These are phyloP conservation scores for Penicillium sclerotigenum DNA, from an alignment of 2,329 filamentous ascomycete species.

Conservation along the genomic window DNA sequence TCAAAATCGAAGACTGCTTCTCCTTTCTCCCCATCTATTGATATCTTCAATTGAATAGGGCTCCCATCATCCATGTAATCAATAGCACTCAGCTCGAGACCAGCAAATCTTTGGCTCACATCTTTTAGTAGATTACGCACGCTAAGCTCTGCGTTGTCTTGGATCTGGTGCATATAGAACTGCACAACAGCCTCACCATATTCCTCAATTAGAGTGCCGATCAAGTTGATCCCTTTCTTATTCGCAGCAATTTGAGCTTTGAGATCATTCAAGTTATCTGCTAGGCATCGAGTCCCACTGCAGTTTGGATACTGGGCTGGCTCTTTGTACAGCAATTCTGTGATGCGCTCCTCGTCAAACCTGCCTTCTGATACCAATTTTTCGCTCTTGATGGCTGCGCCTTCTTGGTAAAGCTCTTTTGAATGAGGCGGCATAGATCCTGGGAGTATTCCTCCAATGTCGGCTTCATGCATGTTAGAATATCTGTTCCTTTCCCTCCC, in stretches of 20 bases:
- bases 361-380: slow-evolving; percentile 38
- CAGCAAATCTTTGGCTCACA: slow-evolving; percentile 60
- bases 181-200: slow-evolving; percentile 69
- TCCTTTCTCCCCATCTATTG: slow-evolving; percentile 65
- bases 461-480: slow-evolving; percentile 31
- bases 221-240: slow-evolving; percentile 74
- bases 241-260: slow-evolving; percentile 82
- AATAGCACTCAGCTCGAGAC: slow-evolving; percentile 62
- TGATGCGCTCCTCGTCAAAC: slow-evolving; percentile 72
- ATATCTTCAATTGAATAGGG: slow-evolving; percentile 69
- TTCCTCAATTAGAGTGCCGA: slow-evolving; percentile 67
- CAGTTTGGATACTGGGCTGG: slow-evolving; percentile 70
- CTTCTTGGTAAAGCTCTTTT: slow-evolving; percentile 62
- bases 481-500: not conserved
- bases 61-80: slow-evolving; percentile 83
- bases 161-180: slow-evolving; percentile 76
- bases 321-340: slow-evolving; percentile 64
- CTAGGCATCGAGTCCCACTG: slow-evolving; percentile 69
- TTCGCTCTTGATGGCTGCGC: slow-evolving; percentile 61
- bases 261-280: slow-evolving; percentile 77
- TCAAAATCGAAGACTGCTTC: slow-evolving; percentile 72
- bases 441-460: slow-evolving; percentile 71
- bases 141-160: slow-evolving; percentile 70
- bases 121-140: slow-evolving; percentile 68
- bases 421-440: slow-evolving; percentile 75